Percentiles rank a stretch among this genome's conserved stretches.
These are phyloP conservation scores for Coemansia sp. DNA, from an alignment of 192 early-diverging fungal species.

Conservation along the genomic window DNA sequence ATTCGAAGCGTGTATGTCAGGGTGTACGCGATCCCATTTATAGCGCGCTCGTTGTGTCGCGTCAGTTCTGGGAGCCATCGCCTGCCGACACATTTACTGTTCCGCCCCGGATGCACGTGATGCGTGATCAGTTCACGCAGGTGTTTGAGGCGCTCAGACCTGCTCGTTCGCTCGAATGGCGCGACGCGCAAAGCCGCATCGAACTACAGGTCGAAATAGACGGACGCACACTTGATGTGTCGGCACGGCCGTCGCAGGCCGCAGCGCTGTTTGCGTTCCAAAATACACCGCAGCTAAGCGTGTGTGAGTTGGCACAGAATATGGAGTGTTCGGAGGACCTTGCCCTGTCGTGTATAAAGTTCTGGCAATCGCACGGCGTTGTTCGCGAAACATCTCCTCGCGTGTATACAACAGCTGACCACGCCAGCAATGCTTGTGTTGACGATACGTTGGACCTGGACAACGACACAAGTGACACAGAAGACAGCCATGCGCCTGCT, in stretches of 20 bases:
- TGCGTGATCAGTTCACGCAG: slow-evolving; percentile 47
- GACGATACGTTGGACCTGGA: background rate
- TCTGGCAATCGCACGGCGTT: slow-evolving; percentile 47
- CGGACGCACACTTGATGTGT: slow-evolving; percentile 51
- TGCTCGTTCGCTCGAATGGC: slow-evolving; percentile 60
- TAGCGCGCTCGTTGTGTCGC: slow-evolving; percentile 56
- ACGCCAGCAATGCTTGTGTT: background rate
- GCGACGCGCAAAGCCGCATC: slow-evolving; percentile 56
- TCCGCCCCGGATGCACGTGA: slow-evolving; percentile 45
- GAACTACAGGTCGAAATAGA: slow-evolving; percentile 58
- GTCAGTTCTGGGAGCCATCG: slow-evolving; percentile 60
- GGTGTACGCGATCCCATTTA: slow-evolving; percentile 30
- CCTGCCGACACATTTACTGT: slow-evolving; percentile 18
- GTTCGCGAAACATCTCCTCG: slow-evolving; percentile 20
- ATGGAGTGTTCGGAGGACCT: slow-evolving; percentile 29
- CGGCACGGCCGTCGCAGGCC: slow-evolving; percentile 59
- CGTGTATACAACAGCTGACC: slow-evolving; percentile 20
- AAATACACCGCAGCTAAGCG: background rate
- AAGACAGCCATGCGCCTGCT: background rate
- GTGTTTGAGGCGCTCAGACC: slow-evolving; percentile 58
- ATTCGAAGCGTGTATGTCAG: slow-evolving; percentile 66
- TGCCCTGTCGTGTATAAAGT: slow-evolving; percentile 21
- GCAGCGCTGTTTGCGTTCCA: slow-evolving; percentile 51
- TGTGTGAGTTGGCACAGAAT: slow-evolving; percentile 12
- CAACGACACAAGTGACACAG: slow-evolving; percentile 4